Percentiles rank a stretch among this genome's conserved stretches.
Evolutionary conservation across 2,329 filamentous ascomycete genomes (phyloP).

Genomic region (Aspergillus sp.): DNA sequence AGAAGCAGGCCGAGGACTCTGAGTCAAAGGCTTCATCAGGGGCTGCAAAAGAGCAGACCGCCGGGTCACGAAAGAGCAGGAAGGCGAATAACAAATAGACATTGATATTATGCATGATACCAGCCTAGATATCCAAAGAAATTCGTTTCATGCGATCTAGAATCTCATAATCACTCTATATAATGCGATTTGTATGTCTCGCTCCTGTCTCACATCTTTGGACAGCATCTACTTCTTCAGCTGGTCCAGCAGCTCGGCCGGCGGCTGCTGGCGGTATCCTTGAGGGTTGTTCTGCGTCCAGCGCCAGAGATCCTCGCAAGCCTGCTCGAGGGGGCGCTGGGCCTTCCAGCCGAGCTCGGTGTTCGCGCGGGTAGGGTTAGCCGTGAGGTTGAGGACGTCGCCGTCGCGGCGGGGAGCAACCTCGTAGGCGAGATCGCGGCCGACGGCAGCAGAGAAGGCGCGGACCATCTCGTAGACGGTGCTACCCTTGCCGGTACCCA

Average conservation of each 20-base stretch:
- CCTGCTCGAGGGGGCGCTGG: conserved; percentile 79
- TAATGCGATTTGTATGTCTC: conserved; percentile 1
- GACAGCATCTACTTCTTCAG: conserved; percentile 32
- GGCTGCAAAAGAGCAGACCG: conserved; percentile 19
- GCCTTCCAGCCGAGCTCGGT: conserved; percentile 88
- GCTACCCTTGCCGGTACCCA: conserved; percentile 87
- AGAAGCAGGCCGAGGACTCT: conserved; percentile 38
- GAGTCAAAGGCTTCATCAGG: conserved; percentile 11
- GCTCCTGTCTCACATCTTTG: background rate
- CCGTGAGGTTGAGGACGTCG: conserved; percentile 89
- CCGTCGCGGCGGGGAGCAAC: conserved; percentile 73
- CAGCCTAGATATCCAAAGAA: conserved; percentile 16
- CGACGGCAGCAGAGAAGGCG: conserved; percentile 80
- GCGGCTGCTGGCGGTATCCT: conserved; percentile 88
- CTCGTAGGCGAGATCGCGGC: conserved; percentile 76
- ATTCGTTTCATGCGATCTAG: conserved; percentile 28
- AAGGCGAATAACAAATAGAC: conserved; percentile 15
- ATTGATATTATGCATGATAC: background rate
- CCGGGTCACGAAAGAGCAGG: conserved; percentile 33
- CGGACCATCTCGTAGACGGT: conserved; percentile 98
- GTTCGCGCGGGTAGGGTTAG: conserved; percentile 80
- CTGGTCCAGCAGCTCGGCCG: conserved; percentile 62
- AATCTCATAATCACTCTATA: conserved; percentile 3
- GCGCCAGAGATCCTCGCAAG: conserved; percentile 87
- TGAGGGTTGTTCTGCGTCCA: conserved; percentile 97